These are phyloP conservation scores for Perkinsus marinus DNA, from an alignment of 169 alveolate genomes.

Conservation along the genomic window DNA sequence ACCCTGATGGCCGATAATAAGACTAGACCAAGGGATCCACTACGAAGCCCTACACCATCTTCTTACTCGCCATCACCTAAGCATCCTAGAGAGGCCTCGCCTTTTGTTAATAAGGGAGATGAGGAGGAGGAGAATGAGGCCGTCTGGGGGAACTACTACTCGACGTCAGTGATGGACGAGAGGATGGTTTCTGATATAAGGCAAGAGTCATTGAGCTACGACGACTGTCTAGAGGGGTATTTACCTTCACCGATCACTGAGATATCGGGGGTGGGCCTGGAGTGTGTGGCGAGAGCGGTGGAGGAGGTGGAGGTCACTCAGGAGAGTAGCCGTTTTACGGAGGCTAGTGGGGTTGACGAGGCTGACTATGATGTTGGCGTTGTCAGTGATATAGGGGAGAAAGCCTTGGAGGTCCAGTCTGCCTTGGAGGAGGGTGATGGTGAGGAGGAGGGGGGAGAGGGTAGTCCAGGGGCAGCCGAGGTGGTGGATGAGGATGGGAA, in stretches of 20 bases:
- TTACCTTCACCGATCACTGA: background rate
- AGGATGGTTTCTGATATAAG: background rate
- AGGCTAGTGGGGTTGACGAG: background rate
- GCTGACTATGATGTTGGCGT: background rate
- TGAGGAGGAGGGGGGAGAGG: background rate
- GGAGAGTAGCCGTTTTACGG: background rate
- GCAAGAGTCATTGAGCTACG: background rate
- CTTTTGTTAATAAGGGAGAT: background rate
- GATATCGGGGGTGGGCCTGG: background rate
- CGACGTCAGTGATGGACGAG: too few species aligned
- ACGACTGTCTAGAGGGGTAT: background rate
- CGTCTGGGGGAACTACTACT: background rate
- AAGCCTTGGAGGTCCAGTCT: background rate
- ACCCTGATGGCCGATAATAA: background rate
- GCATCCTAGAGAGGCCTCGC: background rate
- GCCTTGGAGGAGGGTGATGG: background rate
- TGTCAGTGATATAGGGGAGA: background rate
- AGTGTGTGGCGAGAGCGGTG: background rate
- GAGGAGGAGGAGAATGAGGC: background rate
- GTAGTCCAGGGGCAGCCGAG: background rate
- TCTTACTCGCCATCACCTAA: background rate
- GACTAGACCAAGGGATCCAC: background rate
- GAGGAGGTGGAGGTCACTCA: background rate
- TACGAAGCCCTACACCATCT: background rate
- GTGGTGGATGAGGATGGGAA: background rate